Evolutionary conservation across 2,329 filamentous ascomycete species (phyloP).

Genomic region (Phyllachora maydis): DNA sequence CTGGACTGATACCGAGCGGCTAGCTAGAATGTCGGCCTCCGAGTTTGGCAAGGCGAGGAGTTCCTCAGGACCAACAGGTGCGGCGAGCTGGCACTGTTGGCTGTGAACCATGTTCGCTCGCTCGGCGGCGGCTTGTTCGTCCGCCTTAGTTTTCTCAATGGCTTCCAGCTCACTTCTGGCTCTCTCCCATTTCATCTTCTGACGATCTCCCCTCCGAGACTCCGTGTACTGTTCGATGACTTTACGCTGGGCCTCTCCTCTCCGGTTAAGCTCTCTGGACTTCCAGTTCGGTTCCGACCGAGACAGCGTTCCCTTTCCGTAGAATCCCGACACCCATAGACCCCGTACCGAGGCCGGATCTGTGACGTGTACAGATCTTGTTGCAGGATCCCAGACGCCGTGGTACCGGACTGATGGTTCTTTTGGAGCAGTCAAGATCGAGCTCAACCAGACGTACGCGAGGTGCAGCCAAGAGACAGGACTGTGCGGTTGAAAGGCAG

Average conservation of each 20-base stretch:
- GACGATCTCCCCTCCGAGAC: constrained; percentile 58
- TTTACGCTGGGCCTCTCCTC: constrained; percentile 37
- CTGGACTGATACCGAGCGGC: too few relatives aligned
- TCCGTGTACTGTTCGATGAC: constrained; percentile 72
- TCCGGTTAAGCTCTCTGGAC: constrained; percentile 56
- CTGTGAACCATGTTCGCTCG: too few relatives aligned
- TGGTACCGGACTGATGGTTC: constrained; percentile 45
- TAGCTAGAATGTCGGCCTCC: constrained; percentile 12
- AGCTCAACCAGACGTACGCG: constrained; percentile 33
- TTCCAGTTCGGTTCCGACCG: constrained; percentile 92
- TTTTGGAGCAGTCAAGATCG: constrained; percentile 38
- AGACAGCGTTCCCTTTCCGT: constrained; percentile 82
- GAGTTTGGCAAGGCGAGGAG: constrained; percentile 37
- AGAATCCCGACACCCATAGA: constrained; percentile 94
- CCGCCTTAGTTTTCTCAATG: constrained; percentile 32
- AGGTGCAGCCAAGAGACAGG: constrained; percentile 74
- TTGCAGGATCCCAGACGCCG: constrained; percentile 64
- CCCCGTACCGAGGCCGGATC: constrained; percentile 56
- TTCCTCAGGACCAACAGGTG: constrained; percentile 18
- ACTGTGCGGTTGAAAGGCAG: constrained; percentile 78
- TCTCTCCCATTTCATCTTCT: constrained; percentile 73
- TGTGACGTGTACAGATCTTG: constrained; percentile 66
- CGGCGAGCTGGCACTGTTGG: constrained; percentile 1
- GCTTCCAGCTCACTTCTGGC: constrained; percentile 74
- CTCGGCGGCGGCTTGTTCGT: too few relatives aligned